These are phyloP conservation scores for Pelargonium australe DNA, from an alignment of 441 rosid genomes.

Conservation along the genomic window DNA sequence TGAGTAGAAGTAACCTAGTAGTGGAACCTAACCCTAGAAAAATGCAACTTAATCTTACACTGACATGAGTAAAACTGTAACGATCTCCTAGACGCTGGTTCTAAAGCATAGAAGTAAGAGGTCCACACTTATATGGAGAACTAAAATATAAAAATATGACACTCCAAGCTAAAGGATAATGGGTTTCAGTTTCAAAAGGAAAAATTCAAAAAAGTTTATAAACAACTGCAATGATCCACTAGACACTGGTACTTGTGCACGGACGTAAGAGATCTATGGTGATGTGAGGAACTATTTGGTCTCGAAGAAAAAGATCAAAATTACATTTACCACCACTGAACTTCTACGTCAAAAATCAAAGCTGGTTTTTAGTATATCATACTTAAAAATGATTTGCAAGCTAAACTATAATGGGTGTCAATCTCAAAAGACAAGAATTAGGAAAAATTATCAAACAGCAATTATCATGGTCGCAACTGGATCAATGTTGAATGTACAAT, in stretches of 20 bases:
- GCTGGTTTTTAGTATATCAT: background rate
- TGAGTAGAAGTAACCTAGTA: background rate
- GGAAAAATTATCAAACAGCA: background rate
- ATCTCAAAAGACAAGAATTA: background rate
- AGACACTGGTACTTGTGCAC: too few relatives aligned
- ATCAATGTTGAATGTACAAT: background rate
- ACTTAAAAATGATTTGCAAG: background rate
- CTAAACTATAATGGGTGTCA: background rate
- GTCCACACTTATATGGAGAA: background rate
- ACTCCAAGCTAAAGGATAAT: too few relatives aligned
- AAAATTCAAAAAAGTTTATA: too few relatives aligned
- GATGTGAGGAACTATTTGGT: too few relatives aligned
- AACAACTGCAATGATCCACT: too few relatives aligned
- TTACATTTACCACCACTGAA: too few relatives aligned
- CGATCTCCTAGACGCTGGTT: background rate
- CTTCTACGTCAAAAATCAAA: too few relatives aligned
- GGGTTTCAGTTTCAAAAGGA: too few relatives aligned
- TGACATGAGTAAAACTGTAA: background rate
- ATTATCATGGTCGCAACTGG: constrained; percentile 1
- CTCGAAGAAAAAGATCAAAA: too few relatives aligned
- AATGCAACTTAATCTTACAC: background rate
- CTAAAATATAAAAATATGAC: too few relatives aligned
- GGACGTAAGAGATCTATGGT: too few relatives aligned
- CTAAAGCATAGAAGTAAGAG: background rate
- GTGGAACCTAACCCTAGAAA: background rate